A percentile compares a stretch with the other conserved stretches of the same genome.
Evolutionary conservation across 139 green algal species (phyloP).

Genomic region (Volvox reticuliferus): DNA sequence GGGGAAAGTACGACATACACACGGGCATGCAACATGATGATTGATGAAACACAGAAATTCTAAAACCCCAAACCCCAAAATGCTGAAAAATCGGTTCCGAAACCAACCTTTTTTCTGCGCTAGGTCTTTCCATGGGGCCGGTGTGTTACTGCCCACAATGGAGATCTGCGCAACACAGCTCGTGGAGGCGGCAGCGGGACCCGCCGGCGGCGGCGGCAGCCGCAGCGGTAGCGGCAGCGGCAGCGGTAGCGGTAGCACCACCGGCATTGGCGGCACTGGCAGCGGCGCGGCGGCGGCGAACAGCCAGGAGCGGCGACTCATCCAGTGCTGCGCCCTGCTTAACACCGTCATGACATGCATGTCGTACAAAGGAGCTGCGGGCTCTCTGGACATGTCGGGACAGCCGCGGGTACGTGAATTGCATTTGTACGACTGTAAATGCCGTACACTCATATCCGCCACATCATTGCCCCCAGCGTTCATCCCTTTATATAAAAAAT

Average conservation of each 20-base stretch:
- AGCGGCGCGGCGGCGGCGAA: background rate
- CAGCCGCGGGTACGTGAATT: background rate
- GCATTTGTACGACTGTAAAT: no score
- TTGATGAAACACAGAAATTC: no score
- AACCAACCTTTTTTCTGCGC: background rate
- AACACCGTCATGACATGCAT: constrained; percentile 45
- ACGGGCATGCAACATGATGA: no score
- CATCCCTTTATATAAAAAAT: no score
- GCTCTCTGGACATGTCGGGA: constrained; percentile 23
- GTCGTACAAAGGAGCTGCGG: constrained; percentile 39
- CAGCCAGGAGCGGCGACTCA: constrained; percentile 44
- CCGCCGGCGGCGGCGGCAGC: no score
- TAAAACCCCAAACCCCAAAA: no score
- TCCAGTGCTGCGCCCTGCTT: constrained; percentile 25
- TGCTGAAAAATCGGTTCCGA: no score
- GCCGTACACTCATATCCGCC: no score
- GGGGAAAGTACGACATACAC: no score
- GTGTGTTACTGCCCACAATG: constrained; percentile 73
- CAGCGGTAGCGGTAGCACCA: no score
- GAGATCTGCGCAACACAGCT: constrained; percentile 75
- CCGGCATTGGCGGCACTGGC: background rate
- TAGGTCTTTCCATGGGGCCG: constrained; percentile 79
- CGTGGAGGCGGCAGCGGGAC: constrained; percentile 23
- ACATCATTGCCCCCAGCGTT: no score
- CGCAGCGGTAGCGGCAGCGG: background rate